These are phyloP conservation scores for Daedaleopsis nitida DNA, from an alignment of 768 basidiomycete genomes.

Conservation along the genomic window DNA sequence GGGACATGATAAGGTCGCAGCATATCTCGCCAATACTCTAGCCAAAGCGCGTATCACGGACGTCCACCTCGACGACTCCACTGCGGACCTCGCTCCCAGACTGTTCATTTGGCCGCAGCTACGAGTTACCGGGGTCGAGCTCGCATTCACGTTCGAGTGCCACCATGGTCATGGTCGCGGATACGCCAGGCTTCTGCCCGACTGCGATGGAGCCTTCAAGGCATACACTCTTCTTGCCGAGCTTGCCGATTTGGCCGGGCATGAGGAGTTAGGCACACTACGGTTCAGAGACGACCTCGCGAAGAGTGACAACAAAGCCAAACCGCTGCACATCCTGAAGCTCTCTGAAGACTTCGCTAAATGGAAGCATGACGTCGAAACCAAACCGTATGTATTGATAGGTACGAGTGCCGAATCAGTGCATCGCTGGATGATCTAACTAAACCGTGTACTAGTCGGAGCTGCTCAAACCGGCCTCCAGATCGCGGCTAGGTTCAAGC, in stretches of 20 bases:
- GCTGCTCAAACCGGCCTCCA: conserved; percentile 70
- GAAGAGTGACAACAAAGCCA: neutral
- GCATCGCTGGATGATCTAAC: neutral
- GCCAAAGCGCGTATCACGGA: conserved; percentile 12
- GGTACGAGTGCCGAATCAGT: conserved; percentile 18
- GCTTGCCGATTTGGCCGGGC: conserved; percentile 34
- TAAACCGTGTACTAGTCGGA: conserved; percentile 45
- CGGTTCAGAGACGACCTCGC: conserved; percentile 7
- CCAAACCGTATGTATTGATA: conserved; percentile 40
- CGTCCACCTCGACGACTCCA: conserved; percentile 18
- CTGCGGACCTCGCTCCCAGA: conserved; percentile 12
- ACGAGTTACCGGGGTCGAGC: conserved; percentile 15
- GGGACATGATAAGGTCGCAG: conserved; percentile 18
- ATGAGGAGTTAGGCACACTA: conserved; percentile 31
- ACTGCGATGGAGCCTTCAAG: conserved; percentile 32
- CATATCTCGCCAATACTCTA: conserved; percentile 15
- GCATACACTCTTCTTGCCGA: conserved; percentile 28
- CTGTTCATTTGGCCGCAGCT: neutral
- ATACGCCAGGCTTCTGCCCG: conserved; percentile 34
- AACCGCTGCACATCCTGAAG: conserved; percentile 20
- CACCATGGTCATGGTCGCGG: conserved; percentile 35
- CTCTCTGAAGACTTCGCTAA: conserved; percentile 30
- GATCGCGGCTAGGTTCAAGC: conserved; percentile 63
- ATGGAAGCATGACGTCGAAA: conserved; percentile 39
- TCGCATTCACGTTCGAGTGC: conserved; percentile 40